phyloP scores from a whole-genome alignment of 495 filamentous ascomycete genomes.

The Amorphotheca resinae region DNA sequence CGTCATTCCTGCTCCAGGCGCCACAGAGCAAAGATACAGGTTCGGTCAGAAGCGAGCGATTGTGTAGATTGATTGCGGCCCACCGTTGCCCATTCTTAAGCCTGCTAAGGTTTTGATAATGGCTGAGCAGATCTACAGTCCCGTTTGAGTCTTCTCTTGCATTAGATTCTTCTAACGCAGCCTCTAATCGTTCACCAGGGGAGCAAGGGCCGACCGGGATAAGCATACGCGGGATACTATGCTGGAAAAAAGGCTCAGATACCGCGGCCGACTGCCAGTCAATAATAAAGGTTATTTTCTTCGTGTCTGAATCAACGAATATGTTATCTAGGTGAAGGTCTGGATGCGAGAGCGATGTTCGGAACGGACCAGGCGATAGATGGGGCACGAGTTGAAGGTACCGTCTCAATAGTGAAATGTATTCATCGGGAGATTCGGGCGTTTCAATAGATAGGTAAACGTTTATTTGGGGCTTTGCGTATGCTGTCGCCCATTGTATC shows the following conservation, averaged over 20 bases:
- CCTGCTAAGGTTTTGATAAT: slow-evolving; percentile 9
- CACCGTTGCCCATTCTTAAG: slow-evolving; percentile 7
- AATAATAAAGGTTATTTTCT: slow-evolving; percentile 22
- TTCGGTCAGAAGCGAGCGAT: slow-evolving; percentile 10
- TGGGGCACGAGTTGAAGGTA: slow-evolving; percentile 10
- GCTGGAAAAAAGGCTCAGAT: slow-evolving; percentile 15
- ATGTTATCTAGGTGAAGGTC: slow-evolving; percentile 27
- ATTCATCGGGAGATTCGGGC: slow-evolving; percentile 6
- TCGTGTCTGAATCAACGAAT: slow-evolving; percentile 22
- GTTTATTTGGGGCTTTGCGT: slow-evolving; percentile 22
- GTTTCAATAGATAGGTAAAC: slow-evolving; percentile 11
- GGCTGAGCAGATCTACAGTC: slow-evolving; percentile 7
- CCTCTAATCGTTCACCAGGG: slow-evolving; percentile 5
- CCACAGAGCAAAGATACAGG: slow-evolving; percentile 24
- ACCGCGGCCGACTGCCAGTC: slow-evolving; percentile 23
- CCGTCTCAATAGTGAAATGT: slow-evolving; percentile 6
- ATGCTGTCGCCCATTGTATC: slow-evolving; percentile 21
- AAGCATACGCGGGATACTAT: slow-evolving; percentile 22
- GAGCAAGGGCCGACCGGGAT: not conserved
- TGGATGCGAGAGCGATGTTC: slow-evolving; percentile 21
- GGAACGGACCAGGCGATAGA: slow-evolving; percentile 4
- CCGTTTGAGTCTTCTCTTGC: slow-evolving; percentile 6
- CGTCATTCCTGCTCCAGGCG: slow-evolving; percentile 23
- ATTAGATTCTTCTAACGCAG: slow-evolving; percentile 4
- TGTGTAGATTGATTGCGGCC: slow-evolving; percentile 8